phyloP scores from a whole-genome alignment of 306 rosid genomes.

The Aeschynomene evenia region DNA sequence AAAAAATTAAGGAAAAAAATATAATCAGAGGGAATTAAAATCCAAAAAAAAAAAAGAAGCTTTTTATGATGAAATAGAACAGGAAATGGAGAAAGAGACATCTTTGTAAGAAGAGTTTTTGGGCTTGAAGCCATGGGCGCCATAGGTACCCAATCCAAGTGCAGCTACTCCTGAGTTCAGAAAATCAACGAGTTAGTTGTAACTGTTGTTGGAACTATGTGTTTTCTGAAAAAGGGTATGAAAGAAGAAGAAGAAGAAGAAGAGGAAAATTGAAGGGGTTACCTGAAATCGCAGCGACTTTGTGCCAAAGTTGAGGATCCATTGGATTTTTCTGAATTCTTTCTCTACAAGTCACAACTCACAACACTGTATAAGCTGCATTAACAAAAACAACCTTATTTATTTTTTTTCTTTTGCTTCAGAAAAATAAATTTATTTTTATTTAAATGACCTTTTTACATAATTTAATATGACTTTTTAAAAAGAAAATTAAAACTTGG shows the following conservation, averaged over 20 bases:
- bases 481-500: no score
- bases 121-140: constrained; percentile 85
- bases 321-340: constrained; percentile 18
- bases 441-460: no score
- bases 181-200: not conserved
- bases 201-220: not conserved
- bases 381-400: no score
- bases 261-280: constrained; percentile 1
- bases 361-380: not conserved
- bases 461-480: no score
- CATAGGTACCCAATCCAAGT: constrained; percentile 87
- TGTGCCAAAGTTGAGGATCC: constrained; percentile 83
- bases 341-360: not conserved
- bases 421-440: not conserved
- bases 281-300: constrained; percentile 89
- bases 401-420: not conserved
- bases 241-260: not conserved
- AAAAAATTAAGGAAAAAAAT: not conserved
- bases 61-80: constrained; percentile 24
- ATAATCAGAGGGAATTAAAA: not conserved
- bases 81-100: constrained; percentile 30
- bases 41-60: not conserved
- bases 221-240: not conserved
- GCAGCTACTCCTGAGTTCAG: constrained; percentile 74
- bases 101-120: constrained; percentile 75